Evolutionary conservation across 2,329 filamentous ascomycete species (phyloP).

Genomic region (Aspergillus floridensis): DNA sequence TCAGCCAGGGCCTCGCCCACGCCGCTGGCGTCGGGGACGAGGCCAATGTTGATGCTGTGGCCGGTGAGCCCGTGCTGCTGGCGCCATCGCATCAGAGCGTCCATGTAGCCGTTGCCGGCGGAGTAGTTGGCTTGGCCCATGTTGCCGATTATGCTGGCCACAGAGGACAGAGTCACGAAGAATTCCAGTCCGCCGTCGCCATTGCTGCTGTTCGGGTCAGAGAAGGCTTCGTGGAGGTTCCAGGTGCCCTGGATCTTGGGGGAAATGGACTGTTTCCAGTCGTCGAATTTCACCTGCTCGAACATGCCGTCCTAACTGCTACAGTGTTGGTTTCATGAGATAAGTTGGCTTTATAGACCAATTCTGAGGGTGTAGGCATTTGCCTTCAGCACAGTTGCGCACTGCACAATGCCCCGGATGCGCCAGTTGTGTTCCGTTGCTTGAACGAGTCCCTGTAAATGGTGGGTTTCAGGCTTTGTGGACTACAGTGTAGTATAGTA

Average conservation of each 20-base stretch:
- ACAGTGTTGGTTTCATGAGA: background rate
- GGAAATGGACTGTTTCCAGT: constrained; percentile 6
- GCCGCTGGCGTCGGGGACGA: background rate
- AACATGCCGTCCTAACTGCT: constrained; percentile 10
- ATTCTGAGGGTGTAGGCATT: too few relatives aligned
- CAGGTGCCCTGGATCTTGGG: constrained; percentile 21
- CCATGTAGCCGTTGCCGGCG: constrained; percentile 34
- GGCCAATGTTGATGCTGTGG: background rate
- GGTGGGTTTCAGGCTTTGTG: too few relatives aligned
- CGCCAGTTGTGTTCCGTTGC: too few relatives aligned
- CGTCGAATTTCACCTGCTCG: constrained; percentile 15
- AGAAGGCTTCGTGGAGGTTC: constrained; percentile 28
- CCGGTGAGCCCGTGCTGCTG: constrained; percentile 20
- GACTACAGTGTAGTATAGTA: too few relatives aligned
- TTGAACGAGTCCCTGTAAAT: too few relatives aligned
- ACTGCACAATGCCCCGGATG: too few relatives aligned
- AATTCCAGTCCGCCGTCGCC: constrained; percentile 47
- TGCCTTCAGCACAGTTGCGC: too few relatives aligned
- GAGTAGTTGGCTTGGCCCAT: constrained; percentile 33
- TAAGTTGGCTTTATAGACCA: too few relatives aligned
- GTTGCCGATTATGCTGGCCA: constrained; percentile 28
- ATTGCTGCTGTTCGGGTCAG: constrained; percentile 7
- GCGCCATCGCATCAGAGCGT: constrained; percentile 33
- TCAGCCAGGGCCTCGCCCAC: too few relatives aligned
- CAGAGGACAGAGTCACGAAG: constrained; percentile 62